phyloP scores from a whole-genome alignment of 108 stramenopile genomes.

The Seminavis robusta region DNA sequence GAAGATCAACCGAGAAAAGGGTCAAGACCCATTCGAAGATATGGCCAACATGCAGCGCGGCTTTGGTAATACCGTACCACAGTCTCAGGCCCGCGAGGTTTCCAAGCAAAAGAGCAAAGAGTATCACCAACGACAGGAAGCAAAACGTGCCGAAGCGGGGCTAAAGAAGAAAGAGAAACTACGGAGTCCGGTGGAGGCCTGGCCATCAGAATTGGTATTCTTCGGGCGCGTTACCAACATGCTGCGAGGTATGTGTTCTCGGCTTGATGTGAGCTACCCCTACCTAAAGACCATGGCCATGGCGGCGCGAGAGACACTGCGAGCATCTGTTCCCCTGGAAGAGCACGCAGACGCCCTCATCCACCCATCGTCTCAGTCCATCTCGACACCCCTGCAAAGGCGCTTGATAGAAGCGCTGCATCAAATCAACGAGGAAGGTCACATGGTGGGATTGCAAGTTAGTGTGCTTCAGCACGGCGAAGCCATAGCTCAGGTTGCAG shows the following conservation, averaged over 20 bases:
- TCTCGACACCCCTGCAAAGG: slow-evolving; percentile 5
- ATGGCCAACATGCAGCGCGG: slow-evolving; percentile 25
- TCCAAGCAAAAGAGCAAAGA: slow-evolving; percentile 3
- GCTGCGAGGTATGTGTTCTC: slow-evolving; percentile 22
- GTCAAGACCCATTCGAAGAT: slow-evolving; percentile 22
- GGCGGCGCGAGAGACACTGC: slow-evolving; percentile 15
- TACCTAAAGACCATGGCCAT: slow-evolving; percentile 30
- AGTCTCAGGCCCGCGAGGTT: not conserved
- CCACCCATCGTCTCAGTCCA: too few species aligned
- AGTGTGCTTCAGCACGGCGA: slow-evolving; percentile 26
- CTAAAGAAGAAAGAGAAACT: slow-evolving; percentile 3
- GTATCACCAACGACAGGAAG: not conserved
- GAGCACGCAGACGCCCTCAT: slow-evolving; percentile 13
- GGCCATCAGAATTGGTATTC: slow-evolving; percentile 37
- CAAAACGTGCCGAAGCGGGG: slow-evolving; percentile 1
- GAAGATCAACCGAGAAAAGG: slow-evolving; percentile 7
- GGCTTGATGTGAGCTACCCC: slow-evolving; percentile 9
- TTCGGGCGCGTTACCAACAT: slow-evolving; percentile 31
- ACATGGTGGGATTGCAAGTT: slow-evolving; percentile 30
- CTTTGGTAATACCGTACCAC: slow-evolving; percentile 6
- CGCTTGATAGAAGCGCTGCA: not conserved
- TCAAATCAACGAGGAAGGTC: not conserved
- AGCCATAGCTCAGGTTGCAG: slow-evolving; percentile 19
- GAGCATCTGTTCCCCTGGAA: slow-evolving; percentile 4
- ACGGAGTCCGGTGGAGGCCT: slow-evolving; percentile 21